A percentile compares a stretch with the other conserved stretches of the same genome.
phyloP scores from a whole-genome alignment of 257 asterid genomes.

The Verbascum thapsus region DNA sequence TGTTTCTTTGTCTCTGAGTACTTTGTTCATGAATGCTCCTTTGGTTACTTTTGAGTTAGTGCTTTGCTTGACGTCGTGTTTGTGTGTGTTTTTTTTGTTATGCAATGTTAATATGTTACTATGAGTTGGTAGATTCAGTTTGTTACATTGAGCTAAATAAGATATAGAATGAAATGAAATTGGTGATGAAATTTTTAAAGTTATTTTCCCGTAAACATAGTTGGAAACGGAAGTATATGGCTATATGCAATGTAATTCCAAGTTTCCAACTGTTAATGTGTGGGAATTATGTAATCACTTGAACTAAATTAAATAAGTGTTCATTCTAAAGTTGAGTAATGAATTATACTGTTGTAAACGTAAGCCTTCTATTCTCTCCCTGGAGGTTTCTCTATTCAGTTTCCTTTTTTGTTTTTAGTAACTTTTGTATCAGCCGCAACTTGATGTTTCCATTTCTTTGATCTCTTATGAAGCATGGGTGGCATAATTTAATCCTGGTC shows the following conservation, averaged over 20 bases:
- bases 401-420: background rate
- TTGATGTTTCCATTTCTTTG: background rate
- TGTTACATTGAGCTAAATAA: background rate
- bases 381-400: background rate
- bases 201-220: constrained; percentile 16
- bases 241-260: no score
- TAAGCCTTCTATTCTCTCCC: background rate
- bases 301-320: background rate
- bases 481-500: no score
- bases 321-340: no score
- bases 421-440: no score
- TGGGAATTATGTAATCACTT: background rate
- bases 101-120: constrained; percentile 14
- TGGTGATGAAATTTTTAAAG: constrained; percentile 9
- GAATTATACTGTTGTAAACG: no score
- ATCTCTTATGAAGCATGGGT: background rate
- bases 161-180: background rate
- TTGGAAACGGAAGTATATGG: background rate
- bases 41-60: background rate
- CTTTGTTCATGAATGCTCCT: constrained; percentile 8
- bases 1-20: constrained; percentile 13
- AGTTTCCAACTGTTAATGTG: background rate
- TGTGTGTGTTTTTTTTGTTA: background rate
- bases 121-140: background rate
- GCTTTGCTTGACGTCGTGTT: background rate